Evolutionary conservation across 2,329 filamentous ascomycete species (phyloP).

Genomic region (Colletotrichum lini): DNA sequence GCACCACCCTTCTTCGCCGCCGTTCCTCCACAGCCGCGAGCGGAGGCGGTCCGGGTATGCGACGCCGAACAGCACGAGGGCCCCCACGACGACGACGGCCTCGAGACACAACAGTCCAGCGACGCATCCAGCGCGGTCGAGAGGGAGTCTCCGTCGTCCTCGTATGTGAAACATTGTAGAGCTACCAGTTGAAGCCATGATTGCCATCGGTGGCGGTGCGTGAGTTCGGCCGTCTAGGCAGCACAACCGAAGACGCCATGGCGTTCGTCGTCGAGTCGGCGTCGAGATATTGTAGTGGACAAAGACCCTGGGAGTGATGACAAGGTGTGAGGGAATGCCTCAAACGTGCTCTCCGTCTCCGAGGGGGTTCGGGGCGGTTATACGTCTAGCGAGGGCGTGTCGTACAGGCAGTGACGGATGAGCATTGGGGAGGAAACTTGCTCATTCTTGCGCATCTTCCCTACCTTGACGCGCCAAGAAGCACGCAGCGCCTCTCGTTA

Average conservation of each 20-base stretch:
- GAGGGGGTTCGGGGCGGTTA: background rate
- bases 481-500: background rate
- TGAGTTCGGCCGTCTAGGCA: background rate
- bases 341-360: slow-evolving; percentile 14
- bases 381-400: background rate
- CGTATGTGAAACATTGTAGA: background rate
- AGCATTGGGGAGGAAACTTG: slow-evolving; percentile 38
- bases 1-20: slow-evolving; percentile 49
- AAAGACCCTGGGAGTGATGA: background rate
- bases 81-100: slow-evolving; percentile 34
- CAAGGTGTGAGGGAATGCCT: background rate
- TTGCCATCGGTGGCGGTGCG: too few species aligned
- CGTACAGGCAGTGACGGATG: background rate
- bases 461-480: background rate
- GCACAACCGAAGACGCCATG: slow-evolving; percentile 5
- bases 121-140: background rate
- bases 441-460: slow-evolving; percentile 40
- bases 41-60: slow-evolving; percentile 47
- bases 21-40: slow-evolving; percentile 48
- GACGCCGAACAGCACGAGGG: slow-evolving; percentile 45
- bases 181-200: background rate
- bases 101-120: slow-evolving; percentile 42
- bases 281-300: background rate
- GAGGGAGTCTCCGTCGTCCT: background rate
- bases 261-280: background rate